phyloP scores from a whole-genome alignment of 345 rosid species.

The Pugionium cornutum region DNA sequence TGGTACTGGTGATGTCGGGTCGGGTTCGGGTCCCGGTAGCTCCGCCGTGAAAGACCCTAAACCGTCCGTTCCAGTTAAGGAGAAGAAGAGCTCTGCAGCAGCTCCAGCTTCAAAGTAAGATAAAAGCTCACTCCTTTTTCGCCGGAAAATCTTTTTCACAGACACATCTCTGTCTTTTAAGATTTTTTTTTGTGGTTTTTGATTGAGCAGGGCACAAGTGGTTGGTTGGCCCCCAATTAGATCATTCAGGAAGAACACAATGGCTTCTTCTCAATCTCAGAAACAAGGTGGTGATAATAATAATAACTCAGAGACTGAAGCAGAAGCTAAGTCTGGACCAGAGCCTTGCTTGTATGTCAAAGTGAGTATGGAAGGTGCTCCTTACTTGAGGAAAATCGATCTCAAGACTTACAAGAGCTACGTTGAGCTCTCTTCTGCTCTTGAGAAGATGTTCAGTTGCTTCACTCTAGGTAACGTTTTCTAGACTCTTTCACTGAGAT shows the following conservation, averaged over 20 bases:
- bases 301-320: constrained; percentile 35
- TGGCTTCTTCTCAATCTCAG: constrained; percentile 61
- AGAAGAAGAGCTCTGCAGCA: constrained; percentile 49
- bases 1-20: constrained; percentile 33
- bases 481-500: background rate
- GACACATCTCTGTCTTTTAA: constrained; percentile 13
- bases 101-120: constrained; percentile 59
- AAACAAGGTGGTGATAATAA: constrained; percentile 41
- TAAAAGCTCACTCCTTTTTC: background rate
- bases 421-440: constrained; percentile 54
- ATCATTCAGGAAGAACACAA: constrained; percentile 66
- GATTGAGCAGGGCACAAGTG: constrained; percentile 57
- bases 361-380: constrained; percentile 86
- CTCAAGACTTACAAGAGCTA: constrained; percentile 64
- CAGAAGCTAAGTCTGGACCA: constrained; percentile 49
- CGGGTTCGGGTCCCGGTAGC: constrained; percentile 27
- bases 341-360: constrained; percentile 63
- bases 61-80: constrained; percentile 41
- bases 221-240: constrained; percentile 92
- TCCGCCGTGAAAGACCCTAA: constrained; percentile 48
- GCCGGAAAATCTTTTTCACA: background rate
- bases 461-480: constrained; percentile 60
- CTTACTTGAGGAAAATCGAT: constrained; percentile 76
- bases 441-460: constrained; percentile 79
- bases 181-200: background rate